Evolutionary conservation across 1,284 basidiomycete genomes (phyloP).

Genomic region (Trichosporon inkin): DNA sequence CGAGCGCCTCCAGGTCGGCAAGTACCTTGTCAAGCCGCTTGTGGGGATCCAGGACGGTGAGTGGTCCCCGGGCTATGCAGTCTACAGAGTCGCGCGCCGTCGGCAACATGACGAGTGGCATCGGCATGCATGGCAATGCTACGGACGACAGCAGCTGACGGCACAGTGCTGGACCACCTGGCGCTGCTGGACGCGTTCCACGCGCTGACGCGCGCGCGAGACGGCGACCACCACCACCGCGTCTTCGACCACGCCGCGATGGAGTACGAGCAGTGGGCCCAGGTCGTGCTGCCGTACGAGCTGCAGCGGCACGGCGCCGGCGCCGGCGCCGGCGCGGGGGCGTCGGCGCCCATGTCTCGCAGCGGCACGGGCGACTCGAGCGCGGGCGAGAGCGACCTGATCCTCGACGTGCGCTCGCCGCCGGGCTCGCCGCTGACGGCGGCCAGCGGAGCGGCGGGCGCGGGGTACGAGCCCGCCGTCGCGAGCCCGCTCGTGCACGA

Average conservation of each 20-base stretch:
- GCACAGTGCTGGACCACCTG: constrained; percentile 28
- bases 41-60: constrained; percentile 16
- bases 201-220: constrained; percentile 1
- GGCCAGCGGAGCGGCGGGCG: too few relatives aligned
- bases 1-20: constrained; percentile 20
- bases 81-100: too few relatives aligned
- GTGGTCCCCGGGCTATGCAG: too few relatives aligned
- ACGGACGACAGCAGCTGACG: not conserved
- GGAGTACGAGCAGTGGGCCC: constrained; percentile 25
- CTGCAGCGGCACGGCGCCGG: constrained; percentile 1
- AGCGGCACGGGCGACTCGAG: not conserved
- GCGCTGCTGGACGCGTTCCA: constrained; percentile 24
- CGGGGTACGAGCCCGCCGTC: not conserved
- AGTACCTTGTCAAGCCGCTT: constrained; percentile 14
- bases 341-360: constrained; percentile 7
- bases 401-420: not conserved
- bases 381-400: too few relatives aligned
- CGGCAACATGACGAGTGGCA: too few relatives aligned
- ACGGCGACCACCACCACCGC: constrained; percentile 14
- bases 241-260: constrained; percentile 19
- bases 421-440: not conserved
- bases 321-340: too few relatives aligned
- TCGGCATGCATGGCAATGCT: too few relatives aligned
- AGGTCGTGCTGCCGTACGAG: constrained; percentile 11
- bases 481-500: not conserved